phyloP scores from a whole-genome alignment of 2,329 filamentous ascomycete species.

The Fusarium torreyae region DNA sequence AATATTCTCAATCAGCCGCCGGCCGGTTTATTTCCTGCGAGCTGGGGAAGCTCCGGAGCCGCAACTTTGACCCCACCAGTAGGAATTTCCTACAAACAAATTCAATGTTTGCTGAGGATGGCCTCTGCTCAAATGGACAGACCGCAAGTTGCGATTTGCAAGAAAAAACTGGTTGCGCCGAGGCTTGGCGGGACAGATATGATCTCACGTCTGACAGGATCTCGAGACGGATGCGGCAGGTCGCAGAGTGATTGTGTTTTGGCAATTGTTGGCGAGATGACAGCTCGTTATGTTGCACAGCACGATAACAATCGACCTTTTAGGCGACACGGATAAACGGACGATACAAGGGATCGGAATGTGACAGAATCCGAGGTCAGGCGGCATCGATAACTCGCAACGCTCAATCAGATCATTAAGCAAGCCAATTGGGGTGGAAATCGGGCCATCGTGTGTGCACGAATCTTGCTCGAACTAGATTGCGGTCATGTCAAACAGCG shows the following conservation, averaged over 20 bases:
- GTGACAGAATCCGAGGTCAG: constrained; percentile 12
- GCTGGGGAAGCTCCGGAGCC: constrained; percentile 42
- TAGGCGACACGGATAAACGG: constrained; percentile 13
- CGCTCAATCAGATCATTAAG: background rate
- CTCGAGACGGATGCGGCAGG: constrained; percentile 31
- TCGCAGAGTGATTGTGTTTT: constrained; percentile 23
- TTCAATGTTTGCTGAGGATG: background rate
- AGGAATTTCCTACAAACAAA: constrained; percentile 8
- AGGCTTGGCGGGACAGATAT: constrained; percentile 25
- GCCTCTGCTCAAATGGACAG: constrained; percentile 3
- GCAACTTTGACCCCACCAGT: constrained; percentile 28
- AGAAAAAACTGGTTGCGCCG: background rate
- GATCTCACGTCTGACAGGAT: constrained; percentile 25
- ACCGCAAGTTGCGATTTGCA: constrained; percentile 2
- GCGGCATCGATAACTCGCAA: constrained; percentile 5
- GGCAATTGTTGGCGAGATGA: constrained; percentile 29
- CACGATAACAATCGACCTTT: background rate
- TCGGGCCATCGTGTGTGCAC: background rate
- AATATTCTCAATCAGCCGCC: background rate
- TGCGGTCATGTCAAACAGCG: background rate
- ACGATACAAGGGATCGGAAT: constrained; percentile 7
- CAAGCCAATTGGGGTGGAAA: background rate
- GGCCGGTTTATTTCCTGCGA: constrained; percentile 37
- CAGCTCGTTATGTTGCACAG: constrained; percentile 25
- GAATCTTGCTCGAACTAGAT: background rate